phyloP scores from a whole-genome alignment of 2,329 filamentous ascomycete species.

The Colletotrichum tropicale region DNA sequence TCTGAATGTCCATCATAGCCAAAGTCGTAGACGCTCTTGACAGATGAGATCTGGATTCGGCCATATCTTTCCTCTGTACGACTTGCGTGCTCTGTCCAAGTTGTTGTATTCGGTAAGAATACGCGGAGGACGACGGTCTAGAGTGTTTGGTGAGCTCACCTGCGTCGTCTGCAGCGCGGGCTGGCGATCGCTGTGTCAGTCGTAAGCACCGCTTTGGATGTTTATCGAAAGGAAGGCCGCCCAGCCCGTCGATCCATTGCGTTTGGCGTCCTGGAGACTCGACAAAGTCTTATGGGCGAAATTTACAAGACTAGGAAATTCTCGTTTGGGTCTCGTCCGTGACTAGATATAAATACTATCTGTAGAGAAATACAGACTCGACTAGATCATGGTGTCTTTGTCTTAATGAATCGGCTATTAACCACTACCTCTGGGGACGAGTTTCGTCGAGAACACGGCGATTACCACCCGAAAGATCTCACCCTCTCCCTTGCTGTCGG shows the following conservation, averaged over 20 bases:
- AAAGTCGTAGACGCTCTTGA: not conserved
- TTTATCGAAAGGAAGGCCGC: fast-evolving
- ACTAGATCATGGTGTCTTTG: too few species aligned
- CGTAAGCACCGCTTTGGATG: not conserved
- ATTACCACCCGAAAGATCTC: not conserved
- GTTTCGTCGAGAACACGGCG: not conserved
- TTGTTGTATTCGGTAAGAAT: not conserved
- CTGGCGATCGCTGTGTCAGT: not conserved
- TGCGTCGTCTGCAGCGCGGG: not conserved
- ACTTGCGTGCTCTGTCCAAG: not conserved
- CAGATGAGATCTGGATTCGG: not conserved
- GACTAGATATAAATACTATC: not conserved
- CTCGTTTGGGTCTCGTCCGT: not conserved
- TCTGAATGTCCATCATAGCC: not conserved
- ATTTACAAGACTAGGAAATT: not conserved
- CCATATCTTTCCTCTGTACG: not conserved
- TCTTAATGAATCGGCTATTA: not conserved
- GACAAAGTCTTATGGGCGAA: not conserved
- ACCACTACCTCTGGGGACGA: not conserved
- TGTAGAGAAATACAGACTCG: not conserved
- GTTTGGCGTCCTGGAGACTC: not conserved
- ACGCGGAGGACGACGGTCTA: not conserved
- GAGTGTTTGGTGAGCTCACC: not conserved
- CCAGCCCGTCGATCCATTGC: not conserved
- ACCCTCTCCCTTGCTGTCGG: not conserved